A percentile compares a stretch with the other conserved stretches of the same genome.
Evolutionary conservation across 495 filamentous ascomycete genomes (phyloP).

Genomic region (Chaetomium tenue): DNA sequence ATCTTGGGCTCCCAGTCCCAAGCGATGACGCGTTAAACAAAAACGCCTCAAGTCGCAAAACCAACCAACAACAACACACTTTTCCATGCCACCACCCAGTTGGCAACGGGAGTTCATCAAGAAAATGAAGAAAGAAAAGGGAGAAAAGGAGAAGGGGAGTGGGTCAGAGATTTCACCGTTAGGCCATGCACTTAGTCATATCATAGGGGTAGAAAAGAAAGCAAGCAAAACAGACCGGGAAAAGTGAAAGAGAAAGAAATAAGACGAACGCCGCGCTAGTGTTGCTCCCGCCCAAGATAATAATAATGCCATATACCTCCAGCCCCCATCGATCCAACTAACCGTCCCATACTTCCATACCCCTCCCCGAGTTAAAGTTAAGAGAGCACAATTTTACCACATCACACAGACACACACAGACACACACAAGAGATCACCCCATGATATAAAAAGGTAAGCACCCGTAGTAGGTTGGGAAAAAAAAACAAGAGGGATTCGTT

Average conservation of each 20-base stretch:
- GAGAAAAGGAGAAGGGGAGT: not conserved
- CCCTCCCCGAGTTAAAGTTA: too few relatives aligned
- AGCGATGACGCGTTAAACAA: too few relatives aligned
- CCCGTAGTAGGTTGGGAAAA: not conserved
- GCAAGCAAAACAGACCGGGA: not conserved
- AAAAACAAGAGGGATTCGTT: conserved; percentile 2
- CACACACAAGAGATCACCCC: not conserved
- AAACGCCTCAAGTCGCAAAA: too few relatives aligned
- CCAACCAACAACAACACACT: not conserved
- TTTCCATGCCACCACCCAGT: not conserved
- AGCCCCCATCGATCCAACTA: too few relatives aligned
- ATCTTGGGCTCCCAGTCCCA: too few relatives aligned
- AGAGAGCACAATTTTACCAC: not conserved
- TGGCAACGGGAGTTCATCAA: not conserved
- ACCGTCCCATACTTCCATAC: too few relatives aligned
- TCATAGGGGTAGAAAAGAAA: not conserved
- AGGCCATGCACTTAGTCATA: not conserved
- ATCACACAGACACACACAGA: not conserved
- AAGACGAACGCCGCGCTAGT: not conserved
- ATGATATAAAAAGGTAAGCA: not conserved
- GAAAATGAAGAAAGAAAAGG: not conserved
- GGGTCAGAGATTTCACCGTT: not conserved
- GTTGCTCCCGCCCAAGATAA: too few relatives aligned
- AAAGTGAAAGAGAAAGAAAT: not conserved
- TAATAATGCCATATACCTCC: too few relatives aligned